Evolutionary conservation across 768 basidiomycete species (phyloP).

Genomic region (Hypholoma fasciculare): DNA sequence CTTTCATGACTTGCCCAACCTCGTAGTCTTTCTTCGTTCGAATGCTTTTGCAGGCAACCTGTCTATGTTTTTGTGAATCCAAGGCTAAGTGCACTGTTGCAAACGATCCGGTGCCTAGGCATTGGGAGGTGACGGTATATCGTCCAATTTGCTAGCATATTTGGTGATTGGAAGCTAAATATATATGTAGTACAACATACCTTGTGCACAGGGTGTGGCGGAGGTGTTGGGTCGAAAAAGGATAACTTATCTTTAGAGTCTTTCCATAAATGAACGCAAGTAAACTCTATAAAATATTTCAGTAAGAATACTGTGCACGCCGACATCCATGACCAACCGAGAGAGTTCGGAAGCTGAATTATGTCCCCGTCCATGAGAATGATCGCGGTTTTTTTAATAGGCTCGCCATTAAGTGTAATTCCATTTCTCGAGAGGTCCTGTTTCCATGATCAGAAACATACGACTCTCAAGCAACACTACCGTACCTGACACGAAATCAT

Average conservation of each 20-base stretch:
- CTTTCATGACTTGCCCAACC: conserved; percentile 67
- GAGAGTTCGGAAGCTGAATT: conserved; percentile 66
- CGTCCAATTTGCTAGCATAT: conserved; percentile 54
- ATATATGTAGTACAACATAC: conserved; percentile 28
- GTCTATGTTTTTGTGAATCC: conserved; percentile 59
- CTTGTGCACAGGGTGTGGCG: conserved; percentile 52
- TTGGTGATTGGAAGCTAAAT: background rate
- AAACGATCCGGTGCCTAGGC: conserved; percentile 79
- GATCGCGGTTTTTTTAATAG: conserved; percentile 63
- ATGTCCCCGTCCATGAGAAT: conserved; percentile 80
- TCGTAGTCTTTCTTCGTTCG: conserved; percentile 62
- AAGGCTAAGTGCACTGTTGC: conserved; percentile 81
- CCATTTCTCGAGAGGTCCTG: conserved; percentile 83
- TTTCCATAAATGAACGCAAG: conserved; percentile 60
- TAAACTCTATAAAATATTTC: conserved; percentile 49
- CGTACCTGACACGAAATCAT: conserved; percentile 78
- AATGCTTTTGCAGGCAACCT: conserved; percentile 86
- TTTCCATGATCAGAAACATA: background rate
- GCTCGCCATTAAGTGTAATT: conserved; percentile 66
- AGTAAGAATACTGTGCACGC: too few relatives aligned
- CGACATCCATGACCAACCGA: conserved; percentile 36
- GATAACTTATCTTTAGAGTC: conserved; percentile 51
- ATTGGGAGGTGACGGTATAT: conserved; percentile 77
- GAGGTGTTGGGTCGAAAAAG: conserved; percentile 65
- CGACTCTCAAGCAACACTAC: background rate